Percentiles rank a stretch among this genome's conserved stretches.
Conservation (phyloP, 257 asterid species). For the Salvia miltiorrhiza region DNA sequence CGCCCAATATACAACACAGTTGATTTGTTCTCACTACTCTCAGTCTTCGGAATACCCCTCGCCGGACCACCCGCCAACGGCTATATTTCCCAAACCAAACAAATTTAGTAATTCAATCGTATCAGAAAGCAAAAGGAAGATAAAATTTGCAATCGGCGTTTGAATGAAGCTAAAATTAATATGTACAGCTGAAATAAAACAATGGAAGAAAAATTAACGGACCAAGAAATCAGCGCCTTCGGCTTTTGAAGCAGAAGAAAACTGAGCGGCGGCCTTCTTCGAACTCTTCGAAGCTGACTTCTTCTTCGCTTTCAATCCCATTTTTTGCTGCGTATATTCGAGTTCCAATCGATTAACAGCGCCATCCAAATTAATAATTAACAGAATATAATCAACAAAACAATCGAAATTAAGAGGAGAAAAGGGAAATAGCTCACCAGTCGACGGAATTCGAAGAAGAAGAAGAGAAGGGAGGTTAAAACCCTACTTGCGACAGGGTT, state of each 20-base stretch:
- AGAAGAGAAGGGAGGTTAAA: neutral
- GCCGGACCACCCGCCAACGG: constrained; percentile 83
- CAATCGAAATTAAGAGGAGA: no score
- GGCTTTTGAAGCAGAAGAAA: constrained; percentile 43
- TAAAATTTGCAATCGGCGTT: neutral
- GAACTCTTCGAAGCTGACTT: constrained; percentile 32
- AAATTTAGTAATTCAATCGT: neutral
- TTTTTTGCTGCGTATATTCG: constrained; percentile 11
- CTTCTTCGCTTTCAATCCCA: constrained; percentile 58
- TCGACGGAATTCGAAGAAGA: neutral
- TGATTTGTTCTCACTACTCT: constrained; percentile 48
- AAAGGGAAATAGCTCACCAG: neutral
- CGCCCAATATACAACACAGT: constrained; percentile 83
- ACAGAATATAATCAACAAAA: neutral
- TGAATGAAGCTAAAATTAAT: neutral
- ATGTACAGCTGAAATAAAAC: neutral
- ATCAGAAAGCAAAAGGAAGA: neutral
- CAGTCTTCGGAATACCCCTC: constrained; percentile 40
- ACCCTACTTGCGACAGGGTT: neutral
- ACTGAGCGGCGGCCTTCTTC: constrained; percentile 49
- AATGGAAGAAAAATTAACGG: neutral
- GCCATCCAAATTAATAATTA: neutral
- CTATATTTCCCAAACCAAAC: constrained; percentile 26
- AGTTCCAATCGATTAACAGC: neutral
- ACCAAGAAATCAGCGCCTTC: constrained; percentile 64